Conservation (phyloP, 1,284 basidiomycete genomes). For the Trametes sp. region DNA sequence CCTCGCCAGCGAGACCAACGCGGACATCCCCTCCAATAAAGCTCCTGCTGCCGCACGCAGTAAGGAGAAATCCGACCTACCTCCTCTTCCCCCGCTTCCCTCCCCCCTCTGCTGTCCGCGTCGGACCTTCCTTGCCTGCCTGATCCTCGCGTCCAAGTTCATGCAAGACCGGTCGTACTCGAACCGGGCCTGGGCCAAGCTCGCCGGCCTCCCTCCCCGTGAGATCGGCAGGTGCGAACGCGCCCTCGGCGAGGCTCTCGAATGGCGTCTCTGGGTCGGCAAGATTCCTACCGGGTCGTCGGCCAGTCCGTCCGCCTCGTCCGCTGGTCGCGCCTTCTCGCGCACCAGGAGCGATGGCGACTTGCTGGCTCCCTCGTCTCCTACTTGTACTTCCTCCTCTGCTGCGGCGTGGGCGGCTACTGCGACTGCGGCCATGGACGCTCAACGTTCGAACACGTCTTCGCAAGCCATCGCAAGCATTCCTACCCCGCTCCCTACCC, state of each 20-base stretch:
- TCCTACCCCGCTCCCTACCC: constrained; percentile 22
- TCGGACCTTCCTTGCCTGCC: constrained; percentile 85
- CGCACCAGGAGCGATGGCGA: constrained; percentile 39
- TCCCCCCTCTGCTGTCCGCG: constrained; percentile 88
- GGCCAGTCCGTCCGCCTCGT: constrained; percentile 1
- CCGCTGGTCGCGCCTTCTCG: constrained; percentile 25
- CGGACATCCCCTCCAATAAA: background rate
- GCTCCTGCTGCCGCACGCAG: constrained; percentile 20
- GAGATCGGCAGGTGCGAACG: constrained; percentile 85
- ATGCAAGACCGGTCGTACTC: constrained; percentile 93
- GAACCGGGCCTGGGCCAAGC: constrained; percentile 91
- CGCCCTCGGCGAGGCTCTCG: constrained; percentile 78
- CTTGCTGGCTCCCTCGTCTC: constrained; percentile 21
- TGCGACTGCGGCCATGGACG: constrained; percentile 20
- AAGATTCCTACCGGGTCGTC: constrained; percentile 47
- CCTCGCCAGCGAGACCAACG: constrained; percentile 3
- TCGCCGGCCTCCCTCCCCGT: constrained; percentile 78
- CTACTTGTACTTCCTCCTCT: constrained; percentile 25
- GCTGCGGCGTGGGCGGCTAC: constrained; percentile 31
- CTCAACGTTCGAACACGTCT: constrained; percentile 4
- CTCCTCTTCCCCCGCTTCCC: constrained; percentile 56
- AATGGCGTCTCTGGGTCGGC: constrained; percentile 87
- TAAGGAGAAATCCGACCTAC: constrained; percentile 41
- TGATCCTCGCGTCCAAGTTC: constrained; percentile 92
- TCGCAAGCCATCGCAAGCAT: constrained; percentile 9